Conservation (phyloP, 441 rosid genomes). For the Euphorbia celastroides region DNA sequence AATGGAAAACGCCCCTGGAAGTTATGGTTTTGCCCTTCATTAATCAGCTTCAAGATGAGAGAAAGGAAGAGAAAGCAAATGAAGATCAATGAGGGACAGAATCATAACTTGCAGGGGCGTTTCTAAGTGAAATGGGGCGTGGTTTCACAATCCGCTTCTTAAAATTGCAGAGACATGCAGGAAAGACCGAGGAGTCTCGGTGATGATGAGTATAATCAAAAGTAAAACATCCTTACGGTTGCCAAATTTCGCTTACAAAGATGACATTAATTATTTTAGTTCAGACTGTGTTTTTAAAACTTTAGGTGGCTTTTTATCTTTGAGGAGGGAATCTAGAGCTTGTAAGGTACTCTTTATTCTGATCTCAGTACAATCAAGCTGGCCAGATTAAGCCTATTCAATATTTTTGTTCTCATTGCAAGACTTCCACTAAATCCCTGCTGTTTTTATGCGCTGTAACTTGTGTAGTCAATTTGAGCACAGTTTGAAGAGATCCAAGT, state of each 20-base stretch:
- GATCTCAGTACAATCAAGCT: background rate
- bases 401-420: background rate
- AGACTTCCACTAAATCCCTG: conserved; percentile 8
- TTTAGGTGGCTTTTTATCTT: conserved; percentile 91
- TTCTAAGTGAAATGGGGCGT: too few relatives aligned
- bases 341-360: conserved; percentile 58
- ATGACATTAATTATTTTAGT: conserved; percentile 6
- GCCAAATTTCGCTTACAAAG: background rate
- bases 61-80: too few relatives aligned
- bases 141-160: too few relatives aligned
- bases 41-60: too few relatives aligned
- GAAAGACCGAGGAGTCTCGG: conserved; percentile 80
- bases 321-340: conserved; percentile 87
- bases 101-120: too few relatives aligned
- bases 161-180: conserved; percentile 73
- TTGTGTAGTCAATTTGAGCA: conserved; percentile 73
- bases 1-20: too few relatives aligned
- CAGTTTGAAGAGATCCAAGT: conserved; percentile 76
- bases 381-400: background rate
- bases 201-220: conserved; percentile 83
- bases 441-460: conserved; percentile 5
- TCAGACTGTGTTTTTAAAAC: conserved; percentile 16
- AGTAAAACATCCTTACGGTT: conserved; percentile 34
- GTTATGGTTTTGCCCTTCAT: too few relatives aligned
- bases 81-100: too few relatives aligned